Base-by-base conservation (phyloP, 2,329 filamentous ascomycete genomes). In the Huntiella omanensis region DNA sequence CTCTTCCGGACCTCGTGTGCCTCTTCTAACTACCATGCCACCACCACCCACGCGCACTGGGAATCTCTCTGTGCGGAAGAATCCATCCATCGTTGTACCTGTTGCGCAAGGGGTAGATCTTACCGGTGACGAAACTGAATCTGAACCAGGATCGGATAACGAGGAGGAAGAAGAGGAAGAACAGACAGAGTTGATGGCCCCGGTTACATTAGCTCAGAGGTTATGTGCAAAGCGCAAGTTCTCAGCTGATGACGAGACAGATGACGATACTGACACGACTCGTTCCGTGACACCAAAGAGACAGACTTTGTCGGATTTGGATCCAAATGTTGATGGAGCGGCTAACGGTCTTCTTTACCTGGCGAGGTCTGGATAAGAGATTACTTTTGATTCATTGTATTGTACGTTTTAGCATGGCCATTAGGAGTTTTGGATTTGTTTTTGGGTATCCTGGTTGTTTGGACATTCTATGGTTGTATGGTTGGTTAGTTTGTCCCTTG, bases 291-390 rank as follows among this genome's bases (percentile, higher is more conserved):
- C 43, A 7, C 43, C 47, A 2, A 43, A 43, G 12, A 46, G 34
- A 12, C 47, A 46, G 19, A 49, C 39, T 3, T 12, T 15, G 10
- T 58, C 63, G 10, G 64, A 49, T 28, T 50, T 55, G 32, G 64
- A 53, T 52, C 66, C 17, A 62, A 46, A 54, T 49, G 52, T 51
- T 47, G 51, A 60, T 65, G 11, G 54, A 52, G 11, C 65, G 53
- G 16, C 54, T 54, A 4, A 64, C 64, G 13, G 55, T 57, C 54
- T 68, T 66, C 16, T 55, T 52, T 49, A 62, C 33, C 36, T 49
- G 11, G 43, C 43, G 13, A 33, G 43, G 10, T 45, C 43, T n/a
- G 37, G 17, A 16, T 39, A 17, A 19, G 16, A 40, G 40, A 12
- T 28, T 4, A 15, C 19, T n/a, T 13, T 19, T 41, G 10, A 13